Base-by-base conservation (phyloP, 805 yeast species). In the Sugiyamaella lignohabitans region DNA sequence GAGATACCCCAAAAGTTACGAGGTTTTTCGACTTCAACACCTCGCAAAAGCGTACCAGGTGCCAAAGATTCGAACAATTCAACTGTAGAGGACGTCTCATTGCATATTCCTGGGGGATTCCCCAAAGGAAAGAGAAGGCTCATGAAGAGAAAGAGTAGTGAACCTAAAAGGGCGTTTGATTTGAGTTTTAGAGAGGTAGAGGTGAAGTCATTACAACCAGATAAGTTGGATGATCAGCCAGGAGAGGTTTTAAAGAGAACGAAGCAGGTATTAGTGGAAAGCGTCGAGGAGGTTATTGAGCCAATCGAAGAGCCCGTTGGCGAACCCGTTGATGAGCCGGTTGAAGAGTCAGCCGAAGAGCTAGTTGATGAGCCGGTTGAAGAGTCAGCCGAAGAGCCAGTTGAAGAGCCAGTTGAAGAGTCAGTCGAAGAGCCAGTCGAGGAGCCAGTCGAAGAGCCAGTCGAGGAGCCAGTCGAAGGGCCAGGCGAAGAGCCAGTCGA, bases 181-280 rank as follows among this genome's bases (percentile, higher is more conserved):
- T 17, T 17, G 21, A 18, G 11, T 6, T 6, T 16, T 6, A 8
- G 21, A 35, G 21, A 35, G 21, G 38, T 16, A 16, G 21, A 35
- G 21, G 21, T 6, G 21, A 18, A 18, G 18, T 6, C 21, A 16
- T 16, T 18, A 35, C 18, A 14, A 35, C 10, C 21, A 19, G 38
- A 35, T 16, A 19, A 16, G 21, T 14, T 35, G 38, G 38, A 35
- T 16, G 21, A 35, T 35, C 8, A 35, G 21, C 18, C 18, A 35
- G 21, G 21, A 35, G 14, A 18, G 18, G 14, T 6, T 6, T 6
- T 6, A 10, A 18, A 16, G 21, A 35, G 14, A 19, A 18, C 8
- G 20, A 14, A 35, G 38, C 8, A 35, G 20, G 40, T 16, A 20
- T 53, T 42, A 23, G 35, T 45, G 16, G 29, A 37, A n/a, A 18